Evolutionary conservation across 345 rosid genomes (phyloP).

Genomic region (Anacardium occidentale): DNA sequence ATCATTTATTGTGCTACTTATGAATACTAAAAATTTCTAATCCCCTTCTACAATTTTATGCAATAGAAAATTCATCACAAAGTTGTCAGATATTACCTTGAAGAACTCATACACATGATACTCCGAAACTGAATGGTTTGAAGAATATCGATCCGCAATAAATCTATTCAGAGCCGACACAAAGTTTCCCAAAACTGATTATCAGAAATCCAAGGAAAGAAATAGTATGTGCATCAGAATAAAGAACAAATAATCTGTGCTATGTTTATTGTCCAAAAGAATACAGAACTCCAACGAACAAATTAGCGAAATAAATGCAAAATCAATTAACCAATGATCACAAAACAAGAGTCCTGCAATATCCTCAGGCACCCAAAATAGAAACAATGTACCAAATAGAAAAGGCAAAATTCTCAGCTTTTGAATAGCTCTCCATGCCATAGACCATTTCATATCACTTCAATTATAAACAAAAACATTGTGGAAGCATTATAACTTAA

Average conservation of each 20-base stretch:
- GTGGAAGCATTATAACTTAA: not conserved
- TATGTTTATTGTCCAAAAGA: not conserved
- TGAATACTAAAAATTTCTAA: not conserved
- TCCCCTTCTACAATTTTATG: not conserved
- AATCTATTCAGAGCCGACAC: conserved; percentile 91
- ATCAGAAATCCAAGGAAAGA: conserved; percentile 15
- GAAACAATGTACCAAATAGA: not conserved
- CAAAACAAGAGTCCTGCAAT: not conserved
- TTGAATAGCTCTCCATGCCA: not conserved
- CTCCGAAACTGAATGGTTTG: conserved; percentile 74
- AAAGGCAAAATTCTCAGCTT: not conserved
- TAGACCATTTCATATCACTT: conserved; percentile 3
- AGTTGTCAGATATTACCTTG: conserved; percentile 52
- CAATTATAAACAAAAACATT: not conserved
- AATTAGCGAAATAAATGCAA: not conserved
- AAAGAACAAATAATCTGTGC: not conserved
- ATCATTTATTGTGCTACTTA: not conserved
- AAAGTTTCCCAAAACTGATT: conserved; percentile 88
- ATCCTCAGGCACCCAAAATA: not conserved
- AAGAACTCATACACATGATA: conserved; percentile 95
- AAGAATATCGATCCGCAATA: conserved; percentile 80
- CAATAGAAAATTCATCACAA: conserved; percentile 4
- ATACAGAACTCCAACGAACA: not conserved
- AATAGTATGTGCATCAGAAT: conserved; percentile 10
- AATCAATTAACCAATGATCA: not conserved